Evolutionary conservation across 2,329 filamentous ascomycete species (phyloP), one percentile per base, ranked within the genome.

Genomic region (Calonectria fujianensis): DNA sequence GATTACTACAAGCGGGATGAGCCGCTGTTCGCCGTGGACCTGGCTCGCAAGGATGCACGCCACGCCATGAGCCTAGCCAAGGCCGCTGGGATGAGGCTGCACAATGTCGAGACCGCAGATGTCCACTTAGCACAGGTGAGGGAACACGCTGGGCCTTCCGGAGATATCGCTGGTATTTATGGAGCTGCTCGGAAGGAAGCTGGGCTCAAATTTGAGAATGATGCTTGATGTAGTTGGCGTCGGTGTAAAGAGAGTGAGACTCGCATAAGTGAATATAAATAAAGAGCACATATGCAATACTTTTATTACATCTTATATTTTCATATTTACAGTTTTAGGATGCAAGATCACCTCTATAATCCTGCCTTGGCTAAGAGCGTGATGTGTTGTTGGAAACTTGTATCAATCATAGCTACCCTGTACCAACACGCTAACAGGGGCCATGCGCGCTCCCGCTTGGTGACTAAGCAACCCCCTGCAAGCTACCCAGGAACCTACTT

Each of bases 121-220:
- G 87, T 85, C 35, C 94, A 97, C 83, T 84, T 98, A 79, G 88
- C 89, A 70, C 86, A 87, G 72, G 92, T 98, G 2, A 93, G 95
- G 84, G 91, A 93, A 73, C 89, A 95, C 66, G 81, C 80, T 63
- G 95, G 95, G 0, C 89, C 90, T 57, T 91, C 89, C 78, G 95
- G 95, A 0, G 96, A 98, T 84, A 91, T 98, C 83, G 93, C 94
- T 3, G 93, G 91, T 14, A 93, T 98, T 48, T 98, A 98, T 85
- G 96, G 96, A 0, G 93, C 93, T 3, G 92, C 94, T 70, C 91
- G 96, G 80, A 87, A 93, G 85, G 93, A 95, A 82, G 91, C 90
- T 35, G 95, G 95, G 0, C 84, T 98, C 79, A 89, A 91, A 70
- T 98, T 93, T 85, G 94, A 95, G 82, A 95, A 94, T n/a, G 70